Percentiles rank a stretch among this genome's conserved stretches.
phyloP scores from a whole-genome alignment of 768 basidiomycete genomes.

The Phanerochaete carnosa region DNA sequence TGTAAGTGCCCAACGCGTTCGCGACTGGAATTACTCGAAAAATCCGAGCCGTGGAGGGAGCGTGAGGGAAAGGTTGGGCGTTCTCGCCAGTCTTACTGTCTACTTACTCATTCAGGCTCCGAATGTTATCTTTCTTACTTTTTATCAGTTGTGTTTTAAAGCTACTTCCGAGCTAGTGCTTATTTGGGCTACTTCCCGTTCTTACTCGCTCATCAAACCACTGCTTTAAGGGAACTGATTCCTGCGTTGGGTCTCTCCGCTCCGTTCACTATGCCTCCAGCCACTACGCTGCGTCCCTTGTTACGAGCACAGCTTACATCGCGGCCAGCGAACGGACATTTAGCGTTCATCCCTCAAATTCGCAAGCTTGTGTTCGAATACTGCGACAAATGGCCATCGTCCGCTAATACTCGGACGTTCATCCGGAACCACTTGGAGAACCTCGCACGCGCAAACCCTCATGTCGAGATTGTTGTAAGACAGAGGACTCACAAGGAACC shows the following conservation, averaged over 20 bases:
- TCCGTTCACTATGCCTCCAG: slow-evolving; percentile 32
- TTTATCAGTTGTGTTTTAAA: neutral
- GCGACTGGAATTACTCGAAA: slow-evolving; percentile 18
- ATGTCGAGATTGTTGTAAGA: slow-evolving; percentile 82
- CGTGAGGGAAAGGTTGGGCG: slow-evolving; percentile 3
- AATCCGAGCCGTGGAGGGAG: slow-evolving; percentile 17
- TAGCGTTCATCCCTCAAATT: slow-evolving; percentile 70
- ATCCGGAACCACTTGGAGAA: slow-evolving; percentile 58
- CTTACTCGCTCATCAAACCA: neutral
- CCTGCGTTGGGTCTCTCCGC: neutral
- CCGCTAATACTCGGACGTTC: slow-evolving; percentile 66
- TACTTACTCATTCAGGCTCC: slow-evolving; percentile 25
- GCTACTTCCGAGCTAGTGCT: neutral
- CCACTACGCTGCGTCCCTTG: slow-evolving; percentile 32
- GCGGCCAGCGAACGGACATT: slow-evolving; percentile 69
- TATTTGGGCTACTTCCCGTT: neutral
- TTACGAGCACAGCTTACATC: slow-evolving; percentile 51
- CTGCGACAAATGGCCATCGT: slow-evolving; percentile 81
- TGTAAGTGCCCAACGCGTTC: slow-evolving; percentile 23
- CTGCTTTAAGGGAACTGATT: neutral
- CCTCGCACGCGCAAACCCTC: slow-evolving; percentile 71
- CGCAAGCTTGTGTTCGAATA: slow-evolving; percentile 87
- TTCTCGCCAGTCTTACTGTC: neutral
- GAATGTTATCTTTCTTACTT: slow-evolving; percentile 12
- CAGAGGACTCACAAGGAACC: slow-evolving; percentile 75